phyloP scores from a whole-genome alignment of 768 basidiomycete genomes.

The Tephrocybe sp. region DNA sequence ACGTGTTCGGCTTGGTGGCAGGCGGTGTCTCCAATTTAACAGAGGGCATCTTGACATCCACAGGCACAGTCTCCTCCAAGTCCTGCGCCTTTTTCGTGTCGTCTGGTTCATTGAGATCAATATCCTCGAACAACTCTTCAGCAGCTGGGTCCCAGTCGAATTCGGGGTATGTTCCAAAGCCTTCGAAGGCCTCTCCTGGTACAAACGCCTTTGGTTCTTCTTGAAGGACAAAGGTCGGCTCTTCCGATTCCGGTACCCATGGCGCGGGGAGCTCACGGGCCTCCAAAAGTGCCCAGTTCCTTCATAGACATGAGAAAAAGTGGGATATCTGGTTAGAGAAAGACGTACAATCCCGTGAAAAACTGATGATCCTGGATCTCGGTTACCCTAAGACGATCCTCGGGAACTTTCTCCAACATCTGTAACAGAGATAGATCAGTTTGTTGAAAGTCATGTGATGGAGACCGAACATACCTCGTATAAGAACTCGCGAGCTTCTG shows the following conservation, averaged over 20 bases:
- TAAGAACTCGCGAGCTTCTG: conserved; percentile 4
- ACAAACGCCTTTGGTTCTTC: background rate
- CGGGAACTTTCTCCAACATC: conserved; percentile 14
- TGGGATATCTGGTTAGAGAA: background rate
- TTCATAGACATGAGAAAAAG: background rate
- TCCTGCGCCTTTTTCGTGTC: background rate
- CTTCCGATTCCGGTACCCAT: conserved; percentile 4
- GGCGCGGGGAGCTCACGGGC: conserved; percentile 1
- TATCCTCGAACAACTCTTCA: background rate
- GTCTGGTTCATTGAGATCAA: background rate
- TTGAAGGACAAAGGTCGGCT: background rate
- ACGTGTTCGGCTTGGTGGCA: background rate
- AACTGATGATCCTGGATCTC: conserved; percentile 9
- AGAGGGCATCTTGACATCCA: background rate
- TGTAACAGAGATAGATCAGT: background rate
- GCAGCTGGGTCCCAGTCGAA: conserved; percentile 1
- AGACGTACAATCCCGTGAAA: conserved; percentile 12
- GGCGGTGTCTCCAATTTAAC: too few relatives aligned
- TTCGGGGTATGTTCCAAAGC: conserved; percentile 3
- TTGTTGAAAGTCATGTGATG: too few relatives aligned
- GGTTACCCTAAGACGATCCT: conserved; percentile 6
- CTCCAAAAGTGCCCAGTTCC: conserved; percentile 17
- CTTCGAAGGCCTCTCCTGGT: conserved; percentile 3
- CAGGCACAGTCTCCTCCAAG: background rate
- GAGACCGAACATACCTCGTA: conserved; percentile 1